Conservation (phyloP, 139 green algal species). For the Coccomyxa sp. region DNA sequence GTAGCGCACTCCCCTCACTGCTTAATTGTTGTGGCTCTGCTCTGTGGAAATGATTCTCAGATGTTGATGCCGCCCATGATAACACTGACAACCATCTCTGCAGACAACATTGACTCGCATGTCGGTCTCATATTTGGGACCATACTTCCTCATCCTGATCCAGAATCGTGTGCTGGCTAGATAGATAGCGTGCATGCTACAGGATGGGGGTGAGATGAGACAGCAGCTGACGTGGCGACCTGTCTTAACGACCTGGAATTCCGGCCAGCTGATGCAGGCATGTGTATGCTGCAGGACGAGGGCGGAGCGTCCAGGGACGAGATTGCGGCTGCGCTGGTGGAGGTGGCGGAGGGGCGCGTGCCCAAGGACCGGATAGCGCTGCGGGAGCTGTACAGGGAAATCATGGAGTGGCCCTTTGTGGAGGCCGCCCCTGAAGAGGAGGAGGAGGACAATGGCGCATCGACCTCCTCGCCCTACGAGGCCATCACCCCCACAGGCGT, state of each 20-base stretch:
- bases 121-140: no score
- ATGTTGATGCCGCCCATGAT: no score
- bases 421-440: conserved; percentile 36
- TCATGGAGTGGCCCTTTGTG: conserved; percentile 67
- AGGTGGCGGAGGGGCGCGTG: conserved; percentile 72
- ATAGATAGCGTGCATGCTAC: no score
- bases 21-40: no score
- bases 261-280: not conserved
- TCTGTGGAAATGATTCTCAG: no score
- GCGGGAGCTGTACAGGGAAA: conserved; percentile 73
- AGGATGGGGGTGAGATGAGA: no score
- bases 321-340: conserved; percentile 74
- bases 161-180: no score
- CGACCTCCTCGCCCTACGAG: conserved; percentile 4
- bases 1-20: no score
- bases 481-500: conserved; percentile 22
- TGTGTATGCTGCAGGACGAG: conserved; percentile 47
- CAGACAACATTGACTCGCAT: not conserved
- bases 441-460: conserved; percentile 5
- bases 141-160: no score
- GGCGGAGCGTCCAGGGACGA: conserved; percentile 79
- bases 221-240: no score
- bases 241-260: not conserved
- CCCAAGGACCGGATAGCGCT: conserved; percentile 84
- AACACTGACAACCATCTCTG: no score